Evolutionary conservation across 2,329 filamentous ascomycete species (phyloP), one percentile per base, ranked within the genome.

Genomic region (Xylaria sp.): DNA sequence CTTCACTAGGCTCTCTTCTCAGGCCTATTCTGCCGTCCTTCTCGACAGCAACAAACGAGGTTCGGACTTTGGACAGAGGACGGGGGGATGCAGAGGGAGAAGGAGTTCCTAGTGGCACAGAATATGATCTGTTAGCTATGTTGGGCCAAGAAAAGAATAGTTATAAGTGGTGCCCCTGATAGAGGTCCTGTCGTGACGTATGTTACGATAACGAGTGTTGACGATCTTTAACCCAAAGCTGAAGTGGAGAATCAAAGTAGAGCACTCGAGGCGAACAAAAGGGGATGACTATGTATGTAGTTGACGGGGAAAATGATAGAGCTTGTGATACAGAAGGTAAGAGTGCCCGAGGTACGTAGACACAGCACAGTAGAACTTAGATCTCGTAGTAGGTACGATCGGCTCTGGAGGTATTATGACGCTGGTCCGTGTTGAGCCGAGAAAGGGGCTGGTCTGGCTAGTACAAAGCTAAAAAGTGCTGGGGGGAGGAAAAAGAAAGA

Each of bases 21-120:
- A 89, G 79, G 55, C 87, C 87, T 73, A 89, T 81, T 54, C 85
- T 82, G 63, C 88, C 87, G 80, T 89, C 86, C 71, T 89, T 89
- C 77, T 94, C 91, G 55, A 94, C 87, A 20, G 91, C 88, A 62
- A 94, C 87, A 78, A 94, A 94, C 78, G 84, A 92, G 46, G 91
- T 92, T 73, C 91, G 88, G 52, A 94, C 89, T 80, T 91, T 93
- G 71, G 91, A 93, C 50, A 94, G 86, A 28, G 90, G 91, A 75
- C 91, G 85, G 39, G 89, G 87, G 20, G 87, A 88, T 41, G 86
- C 84, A 66, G 81, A 75, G 52, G 78, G 78, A 72, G 76, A 77
- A 65, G 80, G 80, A 67, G 73, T 75, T 55, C 65, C 75, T 77
- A 68, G 75, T 80, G 70, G 80, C 79, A 79, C 73, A 63, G 70